Percentiles rank a stretch among this genome's conserved stretches.
Conservation (phyloP, 1,139 yeast species). For the Yamadazyma mexicana region DNA sequence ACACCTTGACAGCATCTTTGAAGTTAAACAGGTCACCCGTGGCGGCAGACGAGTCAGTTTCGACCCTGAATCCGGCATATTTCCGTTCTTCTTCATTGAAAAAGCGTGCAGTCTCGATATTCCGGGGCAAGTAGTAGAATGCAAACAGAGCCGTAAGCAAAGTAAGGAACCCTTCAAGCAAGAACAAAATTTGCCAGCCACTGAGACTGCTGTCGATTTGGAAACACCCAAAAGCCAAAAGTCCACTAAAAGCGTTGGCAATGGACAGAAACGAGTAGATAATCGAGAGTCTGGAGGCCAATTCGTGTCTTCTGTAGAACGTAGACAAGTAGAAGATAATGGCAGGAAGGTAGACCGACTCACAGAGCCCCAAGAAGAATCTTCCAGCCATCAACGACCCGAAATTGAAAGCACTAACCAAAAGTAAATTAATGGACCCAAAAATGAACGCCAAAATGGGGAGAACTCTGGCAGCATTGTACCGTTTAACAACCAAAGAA, state of each 20-base stretch:
- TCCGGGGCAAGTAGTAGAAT: constrained; percentile 29
- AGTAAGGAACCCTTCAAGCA: constrained; percentile 63
- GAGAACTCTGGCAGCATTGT: constrained; percentile 27
- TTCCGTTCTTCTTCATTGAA: constrained; percentile 26
- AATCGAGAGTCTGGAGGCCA: constrained; percentile 26
- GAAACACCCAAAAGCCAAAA: constrained; percentile 31
- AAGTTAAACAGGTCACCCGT: constrained; percentile 21
- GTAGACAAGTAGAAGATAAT: constrained; percentile 30
- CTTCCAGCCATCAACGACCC: constrained; percentile 26
- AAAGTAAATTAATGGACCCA: constrained; percentile 25
- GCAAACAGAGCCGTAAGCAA: constrained; percentile 52
- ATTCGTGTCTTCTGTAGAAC: constrained; percentile 26
- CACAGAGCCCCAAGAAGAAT: constrained; percentile 28
- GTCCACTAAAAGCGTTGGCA: constrained; percentile 24
- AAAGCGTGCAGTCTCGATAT: constrained; percentile 26
- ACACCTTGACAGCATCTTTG: constrained; percentile 28
- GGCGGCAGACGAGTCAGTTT: constrained; percentile 28
- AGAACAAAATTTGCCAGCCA: constrained; percentile 68
- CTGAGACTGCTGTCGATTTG: constrained; percentile 22
- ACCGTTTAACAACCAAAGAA: constrained; percentile 30
- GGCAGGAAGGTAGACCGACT: constrained; percentile 31
- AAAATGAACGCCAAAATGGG: constrained; percentile 32
- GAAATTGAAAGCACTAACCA: constrained; percentile 26
- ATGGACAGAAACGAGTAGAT: constrained; percentile 29
- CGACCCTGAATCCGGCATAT: constrained; percentile 26